phyloP scores from a whole-genome alignment of 495 filamentous ascomycete genomes.

The Neurospora cerealis region DNA sequence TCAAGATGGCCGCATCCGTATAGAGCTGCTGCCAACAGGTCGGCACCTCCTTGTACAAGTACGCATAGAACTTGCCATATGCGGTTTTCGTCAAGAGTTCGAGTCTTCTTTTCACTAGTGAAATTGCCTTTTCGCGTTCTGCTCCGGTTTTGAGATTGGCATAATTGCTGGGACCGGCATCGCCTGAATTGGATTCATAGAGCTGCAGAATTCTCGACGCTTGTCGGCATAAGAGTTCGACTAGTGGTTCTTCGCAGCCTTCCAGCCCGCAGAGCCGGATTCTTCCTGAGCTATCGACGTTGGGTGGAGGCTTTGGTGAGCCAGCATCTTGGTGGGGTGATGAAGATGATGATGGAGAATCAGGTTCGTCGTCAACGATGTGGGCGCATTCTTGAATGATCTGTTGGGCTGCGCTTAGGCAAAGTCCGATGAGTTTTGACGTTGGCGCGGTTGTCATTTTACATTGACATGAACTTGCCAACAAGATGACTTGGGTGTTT shows the following conservation, averaged over 20 bases:
- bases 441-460: neutral
- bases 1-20: constrained; percentile 65
- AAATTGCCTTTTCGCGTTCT: neutral
- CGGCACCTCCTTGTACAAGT: constrained; percentile 65
- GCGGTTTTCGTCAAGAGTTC: constrained; percentile 35
- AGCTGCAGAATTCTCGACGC: constrained; percentile 15
- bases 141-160: neutral
- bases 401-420: constrained; percentile 9
- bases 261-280: constrained; percentile 4
- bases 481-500: neutral
- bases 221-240: constrained; percentile 29
- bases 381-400: constrained; percentile 22
- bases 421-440: neutral
- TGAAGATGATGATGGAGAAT: neutral
- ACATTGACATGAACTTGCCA: neutral
- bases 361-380: constrained; percentile 1
- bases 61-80: constrained; percentile 59
- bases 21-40: constrained; percentile 66
- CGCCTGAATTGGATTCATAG: neutral
- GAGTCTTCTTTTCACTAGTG: constrained; percentile 23
- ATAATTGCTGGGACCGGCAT: neutral
- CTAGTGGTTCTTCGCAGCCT: constrained; percentile 26
- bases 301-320: neutral
- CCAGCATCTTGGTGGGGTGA: neutral
- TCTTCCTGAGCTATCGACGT: neutral